These are phyloP conservation scores for Clohesyomyces aquaticus DNA, from an alignment of 495 filamentous ascomycete species.

Conservation along the genomic window DNA sequence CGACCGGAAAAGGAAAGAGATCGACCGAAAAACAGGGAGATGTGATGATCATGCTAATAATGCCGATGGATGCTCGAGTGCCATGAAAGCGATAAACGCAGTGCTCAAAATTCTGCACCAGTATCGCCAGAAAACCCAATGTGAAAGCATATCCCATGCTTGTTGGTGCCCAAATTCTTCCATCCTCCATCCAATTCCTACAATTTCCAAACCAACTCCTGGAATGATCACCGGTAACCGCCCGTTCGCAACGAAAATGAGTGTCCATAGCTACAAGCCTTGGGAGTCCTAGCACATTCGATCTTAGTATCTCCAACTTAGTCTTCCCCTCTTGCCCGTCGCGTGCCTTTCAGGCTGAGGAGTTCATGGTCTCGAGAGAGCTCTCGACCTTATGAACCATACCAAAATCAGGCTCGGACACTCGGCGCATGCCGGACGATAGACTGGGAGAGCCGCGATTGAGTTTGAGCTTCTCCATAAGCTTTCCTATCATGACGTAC, in stretches of 20 bases:
- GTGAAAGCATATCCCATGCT: constrained; percentile 12
- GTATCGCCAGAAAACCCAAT: constrained; percentile 2
- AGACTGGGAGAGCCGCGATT: constrained; percentile 55
- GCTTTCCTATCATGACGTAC: constrained; percentile 76
- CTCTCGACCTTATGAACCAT: constrained; percentile 20
- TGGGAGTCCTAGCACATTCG: not conserved
- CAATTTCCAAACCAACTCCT: constrained; percentile 23
- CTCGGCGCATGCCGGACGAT: constrained; percentile 53
- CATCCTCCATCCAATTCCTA: constrained; percentile 18
- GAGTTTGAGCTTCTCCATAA: constrained; percentile 86
- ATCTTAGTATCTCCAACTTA: not conserved
- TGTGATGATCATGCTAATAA: constrained; percentile 24
- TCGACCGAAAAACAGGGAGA: not conserved
- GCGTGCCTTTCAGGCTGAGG: not conserved
- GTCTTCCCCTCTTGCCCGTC: not conserved
- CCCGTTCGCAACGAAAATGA: not conserved
- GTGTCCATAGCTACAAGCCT: not conserved
- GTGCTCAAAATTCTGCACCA: constrained; percentile 41
- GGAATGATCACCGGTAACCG: not conserved
- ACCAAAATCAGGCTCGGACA: constrained; percentile 29
- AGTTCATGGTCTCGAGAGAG: constrained; percentile 17
- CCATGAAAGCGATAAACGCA: constrained; percentile 71
- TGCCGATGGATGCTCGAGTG: constrained; percentile 40
- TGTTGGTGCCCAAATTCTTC: constrained; percentile 6
- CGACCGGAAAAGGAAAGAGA: constrained; percentile 6